Evolutionary conservation across 2,329 filamentous ascomycete species (phyloP), one percentile per base, ranked within the genome.

Genomic region (Hypocrella siamensis): DNA sequence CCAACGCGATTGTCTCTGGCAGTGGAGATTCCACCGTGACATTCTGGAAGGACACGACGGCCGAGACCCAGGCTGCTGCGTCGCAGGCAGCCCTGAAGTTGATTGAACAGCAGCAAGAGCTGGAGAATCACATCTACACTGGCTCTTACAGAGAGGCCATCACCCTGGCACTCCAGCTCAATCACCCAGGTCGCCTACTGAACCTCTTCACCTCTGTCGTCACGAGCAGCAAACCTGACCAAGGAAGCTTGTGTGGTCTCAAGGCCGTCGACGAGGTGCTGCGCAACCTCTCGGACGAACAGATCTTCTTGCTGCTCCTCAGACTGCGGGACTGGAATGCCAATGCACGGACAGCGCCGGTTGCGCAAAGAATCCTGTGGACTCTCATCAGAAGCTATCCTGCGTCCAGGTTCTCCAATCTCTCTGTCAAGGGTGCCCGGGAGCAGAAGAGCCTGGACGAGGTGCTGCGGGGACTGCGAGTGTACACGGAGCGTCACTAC

Each of bases 321-420:
- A 68, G 90, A 36, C 57, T 94, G 28, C 70, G 92, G 28, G 90
- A 98, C 57, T 98, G 90, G 90, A 98, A 98, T 51, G 93, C 90
- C 4, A 96, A 96, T 45, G 85, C 84, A 0, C 70, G 83, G 38
- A 93, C 84, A 4, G 78, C 85, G 1, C 70, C 76, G 5, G 75
- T 96, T 1, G 81, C 90, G 1, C 90, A 98, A 56, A 73, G 78
- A 21, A 77, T 98, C 11, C 59, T 98, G 6, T 79, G 75, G 61
- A 73, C 80, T 2, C 49, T 98, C 6, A 74, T 93, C 31, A 74
- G 75, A 41, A 80, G 75, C 36, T 93, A 93, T 46, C 80, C 85
- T 2, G 80, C 82, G 3, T 72, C 73, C 30, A 73, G 78, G 35
- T 72, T 96, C 35, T 77, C 84, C 2, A 73, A 68, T 37, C 54